phyloP scores from a whole-genome alignment of 2,329 filamentous ascomycete genomes.

The Trichoderma breve region DNA sequence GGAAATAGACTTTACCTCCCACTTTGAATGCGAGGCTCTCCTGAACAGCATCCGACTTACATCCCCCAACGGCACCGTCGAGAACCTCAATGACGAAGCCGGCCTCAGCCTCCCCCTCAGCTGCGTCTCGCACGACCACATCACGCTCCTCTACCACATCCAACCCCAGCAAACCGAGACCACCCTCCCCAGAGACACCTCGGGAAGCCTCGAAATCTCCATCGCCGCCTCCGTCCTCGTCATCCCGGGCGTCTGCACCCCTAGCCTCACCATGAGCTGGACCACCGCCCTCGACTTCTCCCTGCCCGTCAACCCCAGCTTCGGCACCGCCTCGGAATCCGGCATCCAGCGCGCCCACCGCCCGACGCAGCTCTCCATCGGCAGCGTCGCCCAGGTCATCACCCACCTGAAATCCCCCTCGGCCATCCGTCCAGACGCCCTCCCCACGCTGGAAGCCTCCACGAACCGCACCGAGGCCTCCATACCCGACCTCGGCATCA shows the following conservation, averaged over 20 bases:
- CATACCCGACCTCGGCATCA: conserved; percentile 65
- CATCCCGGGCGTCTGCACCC: conserved; percentile 55
- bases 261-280: conserved; percentile 65
- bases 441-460: conserved; percentile 58
- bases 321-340: conserved; percentile 52
- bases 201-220: conserved; percentile 56
- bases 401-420: conserved; percentile 58
- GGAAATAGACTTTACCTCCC: conserved; percentile 71
- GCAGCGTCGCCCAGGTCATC: conserved; percentile 49
- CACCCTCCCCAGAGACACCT: conserved; percentile 43
- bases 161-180: conserved; percentile 48
- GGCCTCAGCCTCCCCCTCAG: conserved; percentile 53
- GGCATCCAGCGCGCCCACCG: conserved; percentile 61
- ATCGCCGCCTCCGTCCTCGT: conserved; percentile 60
- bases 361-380: conserved; percentile 63
- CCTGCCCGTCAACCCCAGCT: conserved; percentile 61
- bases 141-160: conserved; percentile 72
- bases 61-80: conserved; percentile 57
- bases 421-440: conserved; percentile 56
- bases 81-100: conserved; percentile 53
- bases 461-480: conserved; percentile 45
- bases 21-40: conserved; percentile 64
- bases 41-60: conserved; percentile 59
- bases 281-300: conserved; percentile 68
- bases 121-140: conserved; percentile 70